Base-by-base conservation (phyloP, 2,329 filamentous ascomycete genomes). In the Amylocarpus encephaloides region DNA sequence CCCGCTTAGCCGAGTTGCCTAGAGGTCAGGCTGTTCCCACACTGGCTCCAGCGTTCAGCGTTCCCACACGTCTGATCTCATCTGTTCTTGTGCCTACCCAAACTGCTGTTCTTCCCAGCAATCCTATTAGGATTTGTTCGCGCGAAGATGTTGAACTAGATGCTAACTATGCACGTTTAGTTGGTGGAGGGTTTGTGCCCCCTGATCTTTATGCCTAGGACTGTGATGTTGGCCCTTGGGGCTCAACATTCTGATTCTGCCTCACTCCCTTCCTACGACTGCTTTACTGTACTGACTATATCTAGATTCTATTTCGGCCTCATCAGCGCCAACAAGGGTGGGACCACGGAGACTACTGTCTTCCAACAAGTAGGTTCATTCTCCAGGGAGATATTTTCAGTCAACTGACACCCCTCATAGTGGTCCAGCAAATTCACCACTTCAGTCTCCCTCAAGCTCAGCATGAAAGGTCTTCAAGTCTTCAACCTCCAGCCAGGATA, bases 401-500 rank as follows among this genome's bases (percentile, higher is more conserved):
- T 13, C 34, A 13, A 36, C 34, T 10, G 15, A 36, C 15, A 13
- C 34, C 4, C 11, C 12, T 13, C 12, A 15, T n/a, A 38, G 29
- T 46, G 33, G 33, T 38, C 44, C 9, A 22, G 30, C 6, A 46
- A 30, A 29, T 46, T 38, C 35, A 46, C 19, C 19, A 46, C 44
- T 6, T 32, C 44, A 9, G 35, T 46, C 22, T 36, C 16, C n/a
- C 29, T 46, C 3, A 40, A 46, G 19, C 35, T 46, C 33, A 46
- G 6, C 33, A 46, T 46, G 44, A 40, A 46, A 40, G 44, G 44
- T 19, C 32, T 40, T 12, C 13, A 18, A 32, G 35, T 38, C 2
- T 46, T 46, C 29, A 46, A 46, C 29, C 12, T 46, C 15, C 16
- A 22, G 6, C 33, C 33, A 9, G 44, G 44, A 15, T 46, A 34